These are phyloP conservation scores for Corchorus olitorius DNA, from an alignment of 345 rosid species.

Conservation along the genomic window DNA sequence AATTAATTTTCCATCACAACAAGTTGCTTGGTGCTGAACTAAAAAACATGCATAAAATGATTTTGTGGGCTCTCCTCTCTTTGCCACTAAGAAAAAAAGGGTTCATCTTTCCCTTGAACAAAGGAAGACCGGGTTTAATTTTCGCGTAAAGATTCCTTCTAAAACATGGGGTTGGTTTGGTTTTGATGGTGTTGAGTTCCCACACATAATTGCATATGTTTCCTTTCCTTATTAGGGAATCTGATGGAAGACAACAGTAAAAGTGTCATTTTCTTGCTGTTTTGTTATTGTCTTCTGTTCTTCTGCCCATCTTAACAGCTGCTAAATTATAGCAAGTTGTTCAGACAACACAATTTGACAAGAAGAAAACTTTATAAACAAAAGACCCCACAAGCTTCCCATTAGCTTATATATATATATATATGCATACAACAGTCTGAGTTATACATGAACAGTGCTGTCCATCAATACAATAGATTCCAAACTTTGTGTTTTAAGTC, in stretches of 20 bases:
- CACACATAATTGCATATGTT: constrained; percentile 22
- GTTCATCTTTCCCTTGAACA: constrained; percentile 17
- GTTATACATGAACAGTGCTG: constrained; percentile 16
- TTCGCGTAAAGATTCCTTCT: constrained; percentile 22
- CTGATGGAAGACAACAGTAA: constrained; percentile 18
- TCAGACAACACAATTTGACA: constrained; percentile 15
- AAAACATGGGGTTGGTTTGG: neutral
- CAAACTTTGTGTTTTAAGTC: constrained; percentile 13
- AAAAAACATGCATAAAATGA: constrained; percentile 18
- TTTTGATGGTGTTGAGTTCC: constrained; percentile 9
- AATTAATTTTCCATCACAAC: constrained; percentile 10
- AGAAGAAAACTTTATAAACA: constrained; percentile 15
- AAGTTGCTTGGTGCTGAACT: constrained; percentile 33
- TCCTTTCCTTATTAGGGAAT: constrained; percentile 30
- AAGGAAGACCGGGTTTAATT: constrained; percentile 24
- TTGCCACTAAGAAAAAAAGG: constrained; percentile 28
- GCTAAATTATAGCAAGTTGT: neutral
- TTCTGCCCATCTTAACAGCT: neutral
- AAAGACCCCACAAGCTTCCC: constrained; percentile 23
- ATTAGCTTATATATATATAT: constrained; percentile 3
- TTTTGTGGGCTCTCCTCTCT: constrained; percentile 31
- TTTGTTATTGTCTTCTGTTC: constrained; percentile 12
- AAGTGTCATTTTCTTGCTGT: constrained; percentile 22
- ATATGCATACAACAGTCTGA: neutral
- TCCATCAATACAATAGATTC: constrained; percentile 16